A percentile compares a stretch with the other conserved stretches of the same genome.
Conservation (phyloP, 306 rosid species). For the Albizia julibrissin region DNA sequence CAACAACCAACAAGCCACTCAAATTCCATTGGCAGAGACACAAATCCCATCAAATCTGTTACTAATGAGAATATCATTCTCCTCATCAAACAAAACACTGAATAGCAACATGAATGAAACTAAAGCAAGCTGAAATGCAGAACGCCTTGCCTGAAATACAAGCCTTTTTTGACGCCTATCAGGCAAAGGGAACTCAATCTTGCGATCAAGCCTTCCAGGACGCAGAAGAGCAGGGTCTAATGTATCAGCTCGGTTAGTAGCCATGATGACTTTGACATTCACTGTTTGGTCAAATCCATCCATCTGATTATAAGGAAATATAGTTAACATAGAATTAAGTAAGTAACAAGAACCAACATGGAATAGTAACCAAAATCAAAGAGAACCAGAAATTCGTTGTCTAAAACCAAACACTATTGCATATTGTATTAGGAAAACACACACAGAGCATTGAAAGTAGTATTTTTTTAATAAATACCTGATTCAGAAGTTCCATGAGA, state of each 20-base stretch:
- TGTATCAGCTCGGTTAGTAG: slow-evolving; percentile 97
- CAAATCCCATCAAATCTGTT: slow-evolving; percentile 5
- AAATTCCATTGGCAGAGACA: slow-evolving; percentile 13
- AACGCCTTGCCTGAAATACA: slow-evolving; percentile 83
- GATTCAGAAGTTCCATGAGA: slow-evolving; percentile 98
- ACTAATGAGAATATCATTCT: neutral
- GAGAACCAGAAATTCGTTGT: neutral
- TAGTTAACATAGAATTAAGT: slow-evolving; percentile 15
- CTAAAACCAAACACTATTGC: neutral
- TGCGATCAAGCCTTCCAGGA: slow-evolving; percentile 98
- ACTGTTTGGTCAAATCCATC: slow-evolving; percentile 99
- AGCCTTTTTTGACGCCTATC: slow-evolving; percentile 98
- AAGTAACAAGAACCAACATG: slow-evolving; percentile 8
- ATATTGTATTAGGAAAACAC: neutral
- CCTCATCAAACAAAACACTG: neutral
- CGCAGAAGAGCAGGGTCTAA: slow-evolving; percentile 97
- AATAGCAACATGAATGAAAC: neutral
- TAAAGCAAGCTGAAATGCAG: slow-evolving; percentile 1
- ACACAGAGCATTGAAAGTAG: slow-evolving; percentile 3
- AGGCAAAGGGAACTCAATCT: slow-evolving; percentile 96
- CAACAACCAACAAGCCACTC: slow-evolving; percentile 12
- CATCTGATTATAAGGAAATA: slow-evolving; percentile 58
- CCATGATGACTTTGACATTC: slow-evolving; percentile 98
- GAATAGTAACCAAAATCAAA: neutral
- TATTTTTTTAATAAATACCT: slow-evolving; percentile 48